Conservation (phyloP, 768 basidiomycete genomes). For the Termitomyces sp. region DNA sequence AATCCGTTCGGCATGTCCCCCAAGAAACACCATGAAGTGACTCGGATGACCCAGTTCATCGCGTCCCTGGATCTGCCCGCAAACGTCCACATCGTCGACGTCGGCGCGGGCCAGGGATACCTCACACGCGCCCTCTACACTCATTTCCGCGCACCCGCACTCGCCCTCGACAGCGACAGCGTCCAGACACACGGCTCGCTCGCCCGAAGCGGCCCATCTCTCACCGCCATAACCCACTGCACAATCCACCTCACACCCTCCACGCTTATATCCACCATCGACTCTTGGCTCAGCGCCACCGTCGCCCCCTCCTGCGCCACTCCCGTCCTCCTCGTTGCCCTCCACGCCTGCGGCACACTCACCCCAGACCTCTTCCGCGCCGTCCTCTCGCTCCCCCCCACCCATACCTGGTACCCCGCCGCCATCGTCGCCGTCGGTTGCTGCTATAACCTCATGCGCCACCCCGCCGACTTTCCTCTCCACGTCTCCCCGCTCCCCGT, state of each 20-base stretch:
- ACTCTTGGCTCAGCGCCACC: constrained; percentile 38
- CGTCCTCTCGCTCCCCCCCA: constrained; percentile 21
- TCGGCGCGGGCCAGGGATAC: constrained; percentile 72
- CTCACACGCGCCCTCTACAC: constrained; percentile 45
- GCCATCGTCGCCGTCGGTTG: constrained; percentile 66
- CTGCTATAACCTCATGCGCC: constrained; percentile 68
- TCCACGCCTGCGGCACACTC: constrained; percentile 75
- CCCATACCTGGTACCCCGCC: constrained; percentile 39
- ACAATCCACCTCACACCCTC: constrained; percentile 48
- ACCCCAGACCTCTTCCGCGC: constrained; percentile 61
- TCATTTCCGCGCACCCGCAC: constrained; percentile 37
- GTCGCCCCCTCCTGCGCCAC: constrained; percentile 13
- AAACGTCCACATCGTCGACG: constrained; percentile 52
- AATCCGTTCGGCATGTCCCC: constrained; percentile 55
- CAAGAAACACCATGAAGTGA: constrained; percentile 71
- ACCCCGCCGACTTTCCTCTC: constrained; percentile 47
- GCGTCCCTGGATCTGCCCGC: constrained; percentile 25
- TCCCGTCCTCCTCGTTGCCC: constrained; percentile 58
- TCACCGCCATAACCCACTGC: constrained; percentile 42
- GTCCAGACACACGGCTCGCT: constrained; percentile 53
- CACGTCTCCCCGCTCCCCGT: constrained; percentile 32
- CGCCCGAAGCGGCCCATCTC: constrained; percentile 12
- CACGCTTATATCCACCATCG: constrained; percentile 38
- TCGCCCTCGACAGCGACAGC: constrained; percentile 62
- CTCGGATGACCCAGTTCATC: constrained; percentile 42